Evolutionary conservation across 345 rosid genomes (phyloP), one percentile per base, ranked within the genome.

Genomic region (Eutrema yunnanense): DNA sequence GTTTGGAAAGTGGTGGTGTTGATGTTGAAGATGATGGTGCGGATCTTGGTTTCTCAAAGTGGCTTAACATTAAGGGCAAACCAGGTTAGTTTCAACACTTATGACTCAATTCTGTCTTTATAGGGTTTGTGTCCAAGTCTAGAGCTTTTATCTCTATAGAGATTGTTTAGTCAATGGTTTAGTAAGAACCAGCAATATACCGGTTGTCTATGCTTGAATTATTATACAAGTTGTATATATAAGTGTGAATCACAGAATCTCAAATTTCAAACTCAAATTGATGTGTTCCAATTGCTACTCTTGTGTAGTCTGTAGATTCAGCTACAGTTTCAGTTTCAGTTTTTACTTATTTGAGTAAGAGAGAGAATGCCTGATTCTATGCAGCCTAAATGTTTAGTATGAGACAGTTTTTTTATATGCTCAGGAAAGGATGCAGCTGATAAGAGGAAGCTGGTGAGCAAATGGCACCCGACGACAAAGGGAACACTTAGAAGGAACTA

Each of bases 381-480:
- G 40, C 3, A 29, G 76, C 12, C 14, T 40, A 5, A 2, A 2
- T 63, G 64, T 62, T 26, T 57, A 73, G 64, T 29, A n/a, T 68
- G 63, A 65, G 30, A 67, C 5, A 47, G 10, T 46, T 7, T 14
- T 53, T 52, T 27, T 71, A 43, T 67, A 75, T 56, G 43, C 0
- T 54, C 80, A 88, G 97, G 84, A 6, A 85, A 80, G 84, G 91
- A 86, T 76, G 94, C 92, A 51, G 77, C 87, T 67, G 88, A 84
- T 55, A 88, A 81, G 74, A 77, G 96, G 80, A 94, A 94, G 76
- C 63, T 87, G 58, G 95, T 87, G 69, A 94, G 96, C 82, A 90
- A 89, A 86, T 94, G 98, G 98, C 96, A 89, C 80, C 96, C 92
- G 0, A 94, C 97, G 48, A 89, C 92, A 5, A 90, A 94, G 67